These are phyloP conservation scores for Hypholoma fasciculare DNA, from an alignment of 768 basidiomycete genomes.

Conservation along the genomic window DNA sequence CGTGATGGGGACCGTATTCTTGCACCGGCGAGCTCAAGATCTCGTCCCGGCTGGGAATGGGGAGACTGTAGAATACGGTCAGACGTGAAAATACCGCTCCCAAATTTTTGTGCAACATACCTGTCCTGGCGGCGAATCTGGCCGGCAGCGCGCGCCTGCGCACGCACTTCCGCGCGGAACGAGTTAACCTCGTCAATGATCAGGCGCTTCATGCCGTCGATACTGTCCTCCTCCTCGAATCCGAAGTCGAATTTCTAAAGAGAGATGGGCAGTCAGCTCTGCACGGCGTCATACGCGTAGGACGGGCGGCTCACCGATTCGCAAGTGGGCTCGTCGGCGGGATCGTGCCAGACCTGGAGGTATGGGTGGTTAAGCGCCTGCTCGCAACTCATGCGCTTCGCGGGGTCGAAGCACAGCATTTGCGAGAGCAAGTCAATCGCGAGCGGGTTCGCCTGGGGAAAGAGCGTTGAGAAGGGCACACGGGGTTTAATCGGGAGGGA, in stretches of 20 bases:
- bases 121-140: constrained; percentile 80
- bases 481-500: constrained; percentile 96
- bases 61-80: constrained; percentile 47
- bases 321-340: constrained; percentile 89
- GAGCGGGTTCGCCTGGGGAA: constrained; percentile 91
- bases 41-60: constrained; percentile 80
- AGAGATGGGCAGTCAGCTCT: not conserved
- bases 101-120: constrained; percentile 32
- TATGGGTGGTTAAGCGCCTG: constrained; percentile 96
- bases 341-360: constrained; percentile 96
- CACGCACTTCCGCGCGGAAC: constrained; percentile 89
- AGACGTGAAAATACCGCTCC: not conserved
- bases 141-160: constrained; percentile 71
- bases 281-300: not conserved
- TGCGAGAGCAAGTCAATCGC: constrained; percentile 92
- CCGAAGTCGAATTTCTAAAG: constrained; percentile 89
- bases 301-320: constrained; percentile 52
- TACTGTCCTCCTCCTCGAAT: constrained; percentile 95
- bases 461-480: constrained; percentile 88
- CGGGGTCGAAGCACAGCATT: constrained; percentile 95
- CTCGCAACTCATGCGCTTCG: constrained; percentile 94
- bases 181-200: constrained; percentile 90
- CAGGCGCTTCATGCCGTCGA: constrained; percentile 95
- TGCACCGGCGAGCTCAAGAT: constrained; percentile 75
- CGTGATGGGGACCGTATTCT: constrained; percentile 59